Base-by-base conservation (phyloP, 495 filamentous ascomycete species). In the Bombardia bombarda region DNA sequence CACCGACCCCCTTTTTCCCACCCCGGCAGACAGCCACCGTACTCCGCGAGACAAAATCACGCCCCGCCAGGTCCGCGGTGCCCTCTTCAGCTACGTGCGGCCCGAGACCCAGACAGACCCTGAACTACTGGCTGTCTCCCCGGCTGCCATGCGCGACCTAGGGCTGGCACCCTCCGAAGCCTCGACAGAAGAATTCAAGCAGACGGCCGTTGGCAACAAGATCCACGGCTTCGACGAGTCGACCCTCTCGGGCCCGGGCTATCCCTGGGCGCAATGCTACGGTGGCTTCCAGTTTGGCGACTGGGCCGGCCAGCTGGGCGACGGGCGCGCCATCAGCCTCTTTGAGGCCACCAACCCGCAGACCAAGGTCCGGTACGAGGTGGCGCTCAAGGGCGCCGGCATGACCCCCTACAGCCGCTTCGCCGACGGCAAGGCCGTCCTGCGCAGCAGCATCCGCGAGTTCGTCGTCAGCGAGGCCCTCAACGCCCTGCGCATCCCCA, bases 231-330 rank as follows among this genome's bases (percentile, higher is more conserved):
- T 75, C 57, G 70, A 83, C 50, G 65, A 61, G 14, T 61, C 65
- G 66, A 83, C 51, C 73, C 76, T 44, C 61, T 70, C 78, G 32
- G 66, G 73, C 20, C 83, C 80, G 4, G 79, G 90, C 26, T 96
- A 97, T 57, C 93, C 92, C 10, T 98, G 92, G 92, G 88, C 93
- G 25, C 90, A 96, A 64, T 96, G 90, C 59, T 98, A 98, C 64
- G 92, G 92, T 43, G 92, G 90, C 4, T 86, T 77, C 59, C 83
- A 86, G 51, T 86, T 86, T 57, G 87, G 87, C 26, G 75, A 79
- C 50, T 98, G 93, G 93, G 92, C 92, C 3, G 88, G 90, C 7
- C 92, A 98, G 61, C 79, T 98, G 8, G 92, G 92, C 43, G 92
- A 98, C 53, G 92, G 92, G 39, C 77, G 92, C 31, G 92, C 90